Percentiles rank a stretch among this genome's conserved stretches.
Conservation (phyloP, 208 protist species). For the Angomonas deanei region DNA sequence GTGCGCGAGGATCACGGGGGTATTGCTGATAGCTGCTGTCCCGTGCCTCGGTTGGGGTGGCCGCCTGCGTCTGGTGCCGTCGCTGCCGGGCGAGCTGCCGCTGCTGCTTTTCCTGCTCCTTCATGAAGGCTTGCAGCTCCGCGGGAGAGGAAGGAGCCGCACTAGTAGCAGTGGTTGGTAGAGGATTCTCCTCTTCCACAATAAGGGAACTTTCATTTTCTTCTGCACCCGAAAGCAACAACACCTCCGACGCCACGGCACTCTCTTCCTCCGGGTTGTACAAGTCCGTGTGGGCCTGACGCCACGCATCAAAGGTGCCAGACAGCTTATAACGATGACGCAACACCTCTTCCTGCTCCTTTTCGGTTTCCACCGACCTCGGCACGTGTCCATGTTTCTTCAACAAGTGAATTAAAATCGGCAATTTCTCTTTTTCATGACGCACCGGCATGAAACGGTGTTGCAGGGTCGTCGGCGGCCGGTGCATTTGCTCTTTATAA, state of each 20-base stretch:
- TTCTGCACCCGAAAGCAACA: too few species aligned
- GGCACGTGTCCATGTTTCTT: conserved; percentile 56
- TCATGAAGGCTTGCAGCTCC: neutral
- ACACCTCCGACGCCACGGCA: too few species aligned
- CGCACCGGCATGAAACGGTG: conserved; percentile 66
- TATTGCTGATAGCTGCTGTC: conserved; percentile 16
- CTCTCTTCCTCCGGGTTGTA: neutral
- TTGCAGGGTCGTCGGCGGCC: conserved; percentile 29
- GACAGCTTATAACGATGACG: conserved; percentile 32
- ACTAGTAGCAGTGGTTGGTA: neutral
- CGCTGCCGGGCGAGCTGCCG: too few species aligned
- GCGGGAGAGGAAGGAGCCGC: neutral
- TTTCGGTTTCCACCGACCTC: conserved; percentile 35
- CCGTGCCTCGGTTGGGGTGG: neutral
- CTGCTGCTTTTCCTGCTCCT: neutral
- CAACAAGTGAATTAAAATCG: conserved; percentile 53
- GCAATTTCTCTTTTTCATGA: conserved; percentile 50
- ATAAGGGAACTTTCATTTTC: neutral
- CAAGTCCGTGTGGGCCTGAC: conserved; percentile 3
- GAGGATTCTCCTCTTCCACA: neutral
- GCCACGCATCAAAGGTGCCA: conserved; percentile 42
- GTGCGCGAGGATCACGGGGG: conserved; percentile 25
- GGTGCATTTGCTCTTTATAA: conserved; percentile 58
- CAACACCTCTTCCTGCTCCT: conserved; percentile 32
- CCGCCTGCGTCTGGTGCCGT: neutral